Base-by-base conservation (phyloP, 139 green algal species). In the Dunaliella primolecta region DNA sequence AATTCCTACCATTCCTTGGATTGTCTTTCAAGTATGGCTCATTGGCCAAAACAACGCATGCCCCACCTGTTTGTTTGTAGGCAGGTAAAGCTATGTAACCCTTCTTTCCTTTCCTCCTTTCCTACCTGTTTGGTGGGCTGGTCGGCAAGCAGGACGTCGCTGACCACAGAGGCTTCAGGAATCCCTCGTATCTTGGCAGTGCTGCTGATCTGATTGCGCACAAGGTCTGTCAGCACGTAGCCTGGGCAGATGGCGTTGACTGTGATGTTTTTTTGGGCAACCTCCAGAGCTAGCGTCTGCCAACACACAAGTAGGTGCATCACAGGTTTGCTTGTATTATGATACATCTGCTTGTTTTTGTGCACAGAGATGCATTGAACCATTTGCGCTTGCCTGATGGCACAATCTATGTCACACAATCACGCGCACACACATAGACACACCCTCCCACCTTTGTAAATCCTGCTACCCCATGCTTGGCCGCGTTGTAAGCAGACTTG, bases 401-500 rank as follows among this genome's bases (percentile, higher is more conserved):
- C n/a, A n/a, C n/a, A n/a, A n/a, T n/a, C n/a, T n/a, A n/a, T n/a
- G n/a, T n/a, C n/a, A n/a, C n/a, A n/a, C n/a, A n/a, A n/a, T n/a
- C n/a, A n/a, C n/a, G n/a, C n/a, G n/a, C n/a, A n/a, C n/a, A n/a
- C n/a, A n/a, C n/a, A n/a, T n/a, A n/a, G n/a, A n/a, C n/a, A n/a
- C n/a, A n/a, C n/a, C n/a, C n/a, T n/a, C 71, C 21, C 30, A 83
- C 80, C 80, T 96, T 96, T 7, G 94, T 97, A 78, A 97, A 91
- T 0, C 94, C 95, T 21, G 93, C 94, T 0, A 96, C 86, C 23
- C 95, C 95, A 85, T 98, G 95, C 91, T 98, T 98, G 37, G 95
- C 95, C 23, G 95, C 95, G 82, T 98, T 98, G 91, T 98, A 98
- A 1, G 95, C 94, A 1, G 90, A 93, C 87, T 98, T 98, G 90